Percentiles rank a stretch among this genome's conserved stretches.
phyloP scores from a whole-genome alignment of 306 rosid species.

The Pterocarpus santalinus region DNA sequence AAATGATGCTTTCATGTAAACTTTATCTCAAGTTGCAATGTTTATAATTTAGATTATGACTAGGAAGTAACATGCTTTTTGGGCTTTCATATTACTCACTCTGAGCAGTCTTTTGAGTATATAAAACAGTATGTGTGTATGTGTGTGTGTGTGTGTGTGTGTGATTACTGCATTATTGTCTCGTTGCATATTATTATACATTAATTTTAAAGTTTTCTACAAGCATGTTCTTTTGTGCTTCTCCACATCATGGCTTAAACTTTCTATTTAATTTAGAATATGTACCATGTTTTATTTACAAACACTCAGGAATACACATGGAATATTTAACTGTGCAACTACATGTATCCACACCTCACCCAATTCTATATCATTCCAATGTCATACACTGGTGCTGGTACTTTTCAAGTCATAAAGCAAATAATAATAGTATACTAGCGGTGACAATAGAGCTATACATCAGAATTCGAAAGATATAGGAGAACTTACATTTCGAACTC shows the following conservation, averaged over 20 bases:
- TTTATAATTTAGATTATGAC: not conserved
- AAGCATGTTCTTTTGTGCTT: not conserved
- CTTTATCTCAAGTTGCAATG: not conserved
- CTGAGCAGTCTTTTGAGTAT: not conserved
- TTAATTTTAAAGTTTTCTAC: not conserved
- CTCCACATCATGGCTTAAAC: constrained; percentile 18
- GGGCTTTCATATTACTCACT: not conserved
- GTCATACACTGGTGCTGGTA: constrained; percentile 20
- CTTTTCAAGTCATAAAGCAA: constrained; percentile 26
- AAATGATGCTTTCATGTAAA: constrained; percentile 7
- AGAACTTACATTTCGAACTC: constrained; percentile 61
- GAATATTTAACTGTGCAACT: constrained; percentile 22
- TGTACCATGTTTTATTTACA: constrained; percentile 14
- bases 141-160: not conserved
- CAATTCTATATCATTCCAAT: constrained; percentile 21
- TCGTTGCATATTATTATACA: not conserved
- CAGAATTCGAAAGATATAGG: not conserved
- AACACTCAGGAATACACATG: not conserved
- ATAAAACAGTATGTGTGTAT: not conserved
- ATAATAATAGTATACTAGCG: constrained; percentile 6
- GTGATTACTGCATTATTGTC: not conserved
- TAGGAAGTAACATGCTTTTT: not conserved
- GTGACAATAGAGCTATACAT: not conserved
- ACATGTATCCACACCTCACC: constrained; percentile 17
- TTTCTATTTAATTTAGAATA: constrained; percentile 15